phyloP scores from a whole-genome alignment of 345 rosid genomes.

The Bruguiera gymnorhiza region DNA sequence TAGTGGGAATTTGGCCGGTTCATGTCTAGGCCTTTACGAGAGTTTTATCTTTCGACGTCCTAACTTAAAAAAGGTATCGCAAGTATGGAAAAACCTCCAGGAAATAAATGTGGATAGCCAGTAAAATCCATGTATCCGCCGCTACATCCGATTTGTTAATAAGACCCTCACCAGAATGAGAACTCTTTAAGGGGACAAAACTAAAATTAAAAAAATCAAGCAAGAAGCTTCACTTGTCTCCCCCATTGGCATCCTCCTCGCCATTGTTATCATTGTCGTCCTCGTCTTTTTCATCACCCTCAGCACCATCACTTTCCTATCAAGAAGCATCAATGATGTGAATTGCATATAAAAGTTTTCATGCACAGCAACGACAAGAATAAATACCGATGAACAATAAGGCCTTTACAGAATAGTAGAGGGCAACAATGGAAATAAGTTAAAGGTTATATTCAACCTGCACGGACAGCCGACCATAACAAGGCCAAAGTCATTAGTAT shows the following conservation, averaged over 20 bases:
- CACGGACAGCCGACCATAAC: no score
- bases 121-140: background rate
- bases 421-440: no score
- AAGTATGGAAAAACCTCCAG: no score
- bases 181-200: background rate
- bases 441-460: no score
- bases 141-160: background rate
- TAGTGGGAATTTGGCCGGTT: no score
- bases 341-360: background rate
- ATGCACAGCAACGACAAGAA: background rate
- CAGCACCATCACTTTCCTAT: conserved; percentile 15
- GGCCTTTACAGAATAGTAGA: no score
- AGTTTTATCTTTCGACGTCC: no score
- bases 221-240: conserved; percentile 7
- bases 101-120: no score
- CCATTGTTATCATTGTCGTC: background rate
- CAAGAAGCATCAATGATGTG: background rate
- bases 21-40: no score
- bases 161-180: background rate
- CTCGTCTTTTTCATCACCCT: conserved; percentile 8
- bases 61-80: no score
- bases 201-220: background rate
- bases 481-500: no score
- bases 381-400: no score
- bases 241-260: conserved; percentile 8